Percentiles rank a stretch among this genome's conserved stretches.
Conservation (phyloP, 805 yeast genomes). For the Starmerella powellii region DNA sequence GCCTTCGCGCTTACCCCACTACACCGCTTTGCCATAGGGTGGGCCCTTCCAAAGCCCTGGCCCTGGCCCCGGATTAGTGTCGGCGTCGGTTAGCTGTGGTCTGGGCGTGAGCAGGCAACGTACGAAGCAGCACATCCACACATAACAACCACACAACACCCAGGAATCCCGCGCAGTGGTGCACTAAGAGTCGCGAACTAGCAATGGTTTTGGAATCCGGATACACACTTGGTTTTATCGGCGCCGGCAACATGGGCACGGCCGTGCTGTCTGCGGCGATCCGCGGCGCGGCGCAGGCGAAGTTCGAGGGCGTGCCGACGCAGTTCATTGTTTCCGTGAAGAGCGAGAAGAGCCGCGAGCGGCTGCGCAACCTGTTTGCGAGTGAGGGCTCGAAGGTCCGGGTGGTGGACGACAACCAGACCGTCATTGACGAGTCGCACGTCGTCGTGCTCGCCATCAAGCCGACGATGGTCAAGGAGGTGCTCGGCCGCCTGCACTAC, state of each 20-base stretch:
- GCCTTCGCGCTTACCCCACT: not conserved
- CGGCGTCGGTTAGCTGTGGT: too few species aligned
- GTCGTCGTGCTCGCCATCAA: constrained; percentile 76
- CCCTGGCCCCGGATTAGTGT: too few species aligned
- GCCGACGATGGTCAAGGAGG: constrained; percentile 62
- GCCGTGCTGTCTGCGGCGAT: constrained; percentile 77
- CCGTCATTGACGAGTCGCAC: constrained; percentile 52
- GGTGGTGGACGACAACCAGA: constrained; percentile 36
- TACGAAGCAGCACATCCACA: not conserved
- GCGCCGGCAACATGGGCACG: constrained; percentile 93
- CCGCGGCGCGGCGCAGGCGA: constrained; percentile 31
- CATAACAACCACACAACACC: not conserved
- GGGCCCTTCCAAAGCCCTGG: not conserved
- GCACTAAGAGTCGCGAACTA: not conserved
- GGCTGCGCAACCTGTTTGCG: constrained; percentile 41
- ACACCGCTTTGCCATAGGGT: not conserved
- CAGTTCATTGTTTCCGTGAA: constrained; percentile 70
- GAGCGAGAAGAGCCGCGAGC: constrained; percentile 39
- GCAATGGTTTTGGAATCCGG: constrained; percentile 21
- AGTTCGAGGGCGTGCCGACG: constrained; percentile 45
- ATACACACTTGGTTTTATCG: constrained; percentile 62
- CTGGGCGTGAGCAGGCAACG: too few species aligned
- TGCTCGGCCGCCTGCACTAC: constrained; percentile 40
- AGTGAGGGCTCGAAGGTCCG: constrained; percentile 35
- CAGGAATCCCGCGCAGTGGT: not conserved